phyloP scores from a whole-genome alignment of 1,284 basidiomycete genomes.

The Pascua sp. region DNA sequence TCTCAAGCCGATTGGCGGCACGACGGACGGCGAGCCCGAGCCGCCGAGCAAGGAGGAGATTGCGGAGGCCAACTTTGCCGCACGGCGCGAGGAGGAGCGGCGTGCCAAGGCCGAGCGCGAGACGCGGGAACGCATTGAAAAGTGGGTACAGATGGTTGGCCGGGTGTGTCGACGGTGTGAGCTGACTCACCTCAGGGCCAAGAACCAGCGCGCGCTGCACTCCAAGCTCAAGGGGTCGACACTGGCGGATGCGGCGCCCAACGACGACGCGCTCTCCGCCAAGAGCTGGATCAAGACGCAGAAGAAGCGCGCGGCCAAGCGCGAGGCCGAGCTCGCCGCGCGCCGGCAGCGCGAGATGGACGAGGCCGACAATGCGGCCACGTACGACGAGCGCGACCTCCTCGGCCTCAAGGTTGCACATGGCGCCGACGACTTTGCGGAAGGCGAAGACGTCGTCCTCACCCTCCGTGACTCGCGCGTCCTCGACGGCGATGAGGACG shows the following conservation, averaged over 20 bases:
- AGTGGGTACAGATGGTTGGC: conserved; percentile 74
- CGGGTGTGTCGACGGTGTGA: no score
- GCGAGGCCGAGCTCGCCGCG: conserved; percentile 68
- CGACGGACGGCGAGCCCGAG: conserved; percentile 54
- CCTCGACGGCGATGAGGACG: conserved; percentile 95
- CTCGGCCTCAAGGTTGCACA: conserved; percentile 92
- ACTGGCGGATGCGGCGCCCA: conserved; percentile 73
- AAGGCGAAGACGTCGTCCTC: conserved; percentile 90
- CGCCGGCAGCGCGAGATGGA: conserved; percentile 74
- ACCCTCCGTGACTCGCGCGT: conserved; percentile 94
- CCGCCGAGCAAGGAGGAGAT: conserved; percentile 57
- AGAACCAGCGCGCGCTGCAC: conserved; percentile 63
- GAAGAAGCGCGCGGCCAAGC: conserved; percentile 81
- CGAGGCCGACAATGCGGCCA: conserved; percentile 69
- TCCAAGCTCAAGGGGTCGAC: conserved; percentile 84
- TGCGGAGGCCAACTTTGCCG: conserved; percentile 79
- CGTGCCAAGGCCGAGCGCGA: conserved; percentile 72
- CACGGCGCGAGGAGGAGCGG: conserved; percentile 64
- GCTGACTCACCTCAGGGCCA: conserved; percentile 7
- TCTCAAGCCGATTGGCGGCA: conserved; percentile 79
- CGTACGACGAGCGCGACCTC: conserved; percentile 76
- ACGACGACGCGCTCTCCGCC: conserved; percentile 58
- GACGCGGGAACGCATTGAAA: conserved; percentile 74
- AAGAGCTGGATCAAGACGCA: conserved; percentile 83
- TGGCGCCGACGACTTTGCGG: conserved; percentile 83